Base-by-base conservation (phyloP, 139 green algal species). In the Helicosporidium sp. region DNA sequence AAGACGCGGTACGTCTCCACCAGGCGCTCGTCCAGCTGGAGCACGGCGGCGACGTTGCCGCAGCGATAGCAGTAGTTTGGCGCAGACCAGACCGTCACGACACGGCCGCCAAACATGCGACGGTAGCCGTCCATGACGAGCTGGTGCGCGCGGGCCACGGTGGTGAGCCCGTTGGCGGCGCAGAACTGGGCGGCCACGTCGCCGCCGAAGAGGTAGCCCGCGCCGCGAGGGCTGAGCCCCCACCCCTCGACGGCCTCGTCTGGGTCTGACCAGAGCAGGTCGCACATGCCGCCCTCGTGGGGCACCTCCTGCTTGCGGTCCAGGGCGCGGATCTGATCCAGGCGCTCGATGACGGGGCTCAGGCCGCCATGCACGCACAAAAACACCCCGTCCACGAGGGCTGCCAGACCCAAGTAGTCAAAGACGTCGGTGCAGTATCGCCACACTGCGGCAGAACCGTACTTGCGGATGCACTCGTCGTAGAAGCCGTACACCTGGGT, bases 71-170 rank as follows among this genome's bases (percentile, higher is more conserved):
- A 98, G 68, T 98, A 98, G 73, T 98, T 98, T 7, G 89, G 89
- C 24, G 89, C 89, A 1, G 66, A 85, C 89, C 89, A 98, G 10
- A 98, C 89, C 0, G 89, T 98, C 7, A 98, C 89, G 25, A 99
- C 62, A 58, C 76, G 72, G 41, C 92, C 66, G 54, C 81, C 70
- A 53, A 99, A 99, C 89, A 99, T 97, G 66, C 70, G 83, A 69
- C 96, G 96, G 79, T 94, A 97, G 20, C 89, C 89, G 55, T 98
- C 88, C 89, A 97, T 98, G 15, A 98, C 88, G 35, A 96, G 80
- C 74, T 96, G 85, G 61, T 97, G 87, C 26, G 87, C 87, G 0
- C 89, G 59, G 16, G 68, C 74, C 22, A 97, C 93, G 40, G 93
- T 61, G 19, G 90, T 72, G 27, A 71, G 33, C 41, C 62, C 44